Conservation (phyloP, 2,329 filamentous ascomycete genomes). For the Sclerotinia sclerotiorum region DNA sequence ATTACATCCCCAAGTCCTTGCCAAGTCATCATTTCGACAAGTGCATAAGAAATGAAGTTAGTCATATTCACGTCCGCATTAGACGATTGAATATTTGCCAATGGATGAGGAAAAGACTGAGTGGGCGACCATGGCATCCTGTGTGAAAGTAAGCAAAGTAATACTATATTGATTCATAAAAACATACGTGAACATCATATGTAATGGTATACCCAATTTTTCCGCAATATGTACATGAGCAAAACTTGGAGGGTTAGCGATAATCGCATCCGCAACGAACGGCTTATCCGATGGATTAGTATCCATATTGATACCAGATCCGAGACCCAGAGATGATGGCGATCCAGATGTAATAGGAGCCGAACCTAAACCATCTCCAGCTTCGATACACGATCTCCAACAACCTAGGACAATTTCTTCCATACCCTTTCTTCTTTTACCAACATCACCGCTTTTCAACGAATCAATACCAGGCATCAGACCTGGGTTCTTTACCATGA, state of each 20-base stretch:
- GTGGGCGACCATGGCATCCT: conserved; percentile 71
- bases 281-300: conserved; percentile 46
- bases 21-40: conserved; percentile 73
- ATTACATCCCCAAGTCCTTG: conserved; percentile 84
- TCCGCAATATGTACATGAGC: conserved; percentile 75
- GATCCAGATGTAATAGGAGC: conserved; percentile 29
- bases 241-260: conserved; percentile 76
- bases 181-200: conserved; percentile 86
- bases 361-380: conserved; percentile 59
- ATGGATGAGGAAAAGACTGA: conserved; percentile 67
- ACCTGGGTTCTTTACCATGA: conserved; percentile 88
- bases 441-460: conserved; percentile 73
- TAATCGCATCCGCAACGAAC: conserved; percentile 81
- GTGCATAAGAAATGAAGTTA: conserved; percentile 67
- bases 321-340: conserved; percentile 32
- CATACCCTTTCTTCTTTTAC: conserved; percentile 71
- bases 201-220: conserved; percentile 70
- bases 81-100: conserved; percentile 65
- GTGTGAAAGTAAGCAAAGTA: conserved; percentile 17
- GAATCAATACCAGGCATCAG: conserved; percentile 81
- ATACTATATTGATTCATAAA: neutral
- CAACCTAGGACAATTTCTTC: conserved; percentile 79
- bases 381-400: conserved; percentile 82
- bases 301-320: conserved; percentile 41
- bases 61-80: conserved; percentile 63